phyloP scores from a whole-genome alignment of 257 asterid species.

The Nicotiana obtusifolia region DNA sequence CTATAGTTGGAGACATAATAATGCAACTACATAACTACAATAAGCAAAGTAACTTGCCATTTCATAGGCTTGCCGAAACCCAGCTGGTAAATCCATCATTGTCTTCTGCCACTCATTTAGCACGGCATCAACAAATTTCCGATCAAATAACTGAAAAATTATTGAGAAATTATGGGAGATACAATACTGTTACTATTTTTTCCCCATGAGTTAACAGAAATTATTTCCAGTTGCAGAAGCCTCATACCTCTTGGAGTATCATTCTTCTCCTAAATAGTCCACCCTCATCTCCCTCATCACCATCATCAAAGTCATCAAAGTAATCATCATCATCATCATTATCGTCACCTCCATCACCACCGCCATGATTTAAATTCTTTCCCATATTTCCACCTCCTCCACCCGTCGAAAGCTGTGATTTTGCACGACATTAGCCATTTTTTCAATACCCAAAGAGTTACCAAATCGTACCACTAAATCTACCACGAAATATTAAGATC shows the following conservation, averaged over 20 bases:
- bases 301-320: slow-evolving; percentile 92
- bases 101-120: slow-evolving; percentile 96
- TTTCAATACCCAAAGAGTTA: not conserved
- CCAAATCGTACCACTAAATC: not conserved
- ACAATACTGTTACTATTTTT: not conserved
- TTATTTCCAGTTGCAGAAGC: not conserved
- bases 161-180: not conserved
- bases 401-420: slow-evolving; percentile 67
- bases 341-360: slow-evolving; percentile 97
- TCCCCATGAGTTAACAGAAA: not conserved
- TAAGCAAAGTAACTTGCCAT: slow-evolving; percentile 46
- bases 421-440: slow-evolving; percentile 1
- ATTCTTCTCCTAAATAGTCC: slow-evolving; percentile 84
- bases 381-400: slow-evolving; percentile 96
- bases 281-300: slow-evolving; percentile 90
- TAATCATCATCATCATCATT: slow-evolving; percentile 95
- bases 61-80: slow-evolving; percentile 92
- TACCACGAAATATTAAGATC: not conserved
- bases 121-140: slow-evolving; percentile 86
- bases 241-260: slow-evolving; percentile 66
- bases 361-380: slow-evolving; percentile 73
- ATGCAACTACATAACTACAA: not conserved
- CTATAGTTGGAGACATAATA: slow-evolving; percentile 12
- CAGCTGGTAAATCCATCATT: slow-evolving; percentile 93
- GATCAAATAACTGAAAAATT: slow-evolving; percentile 62